Evolutionary conservation across 495 filamentous ascomycete genomes (phyloP).

Genomic region (Poronia punctata): DNA sequence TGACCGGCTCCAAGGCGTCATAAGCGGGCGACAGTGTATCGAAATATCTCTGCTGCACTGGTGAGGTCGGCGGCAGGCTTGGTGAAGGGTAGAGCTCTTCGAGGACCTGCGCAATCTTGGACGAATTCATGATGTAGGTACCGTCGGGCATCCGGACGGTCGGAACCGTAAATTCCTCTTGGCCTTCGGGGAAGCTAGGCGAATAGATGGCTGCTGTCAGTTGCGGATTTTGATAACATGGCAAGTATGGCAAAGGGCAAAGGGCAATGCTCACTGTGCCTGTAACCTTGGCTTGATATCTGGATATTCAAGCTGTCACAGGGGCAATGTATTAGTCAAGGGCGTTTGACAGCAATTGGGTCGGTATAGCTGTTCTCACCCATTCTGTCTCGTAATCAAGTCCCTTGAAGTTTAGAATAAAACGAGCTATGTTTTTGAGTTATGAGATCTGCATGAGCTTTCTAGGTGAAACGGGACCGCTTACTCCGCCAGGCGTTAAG

Average conservation of each 20-base stretch:
- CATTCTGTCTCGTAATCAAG: conserved; percentile 59
- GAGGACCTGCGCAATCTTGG: conserved; percentile 43
- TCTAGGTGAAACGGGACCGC: conserved; percentile 8
- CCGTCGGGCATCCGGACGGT: conserved; percentile 44
- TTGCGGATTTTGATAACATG: background rate
- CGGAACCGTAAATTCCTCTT: conserved; percentile 46
- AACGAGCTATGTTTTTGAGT: conserved; percentile 37
- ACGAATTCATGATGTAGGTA: conserved; percentile 51
- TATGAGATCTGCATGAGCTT: background rate
- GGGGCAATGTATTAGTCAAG: too few species aligned
- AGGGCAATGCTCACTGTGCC: conserved; percentile 31
- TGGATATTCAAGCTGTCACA: conserved; percentile 46
- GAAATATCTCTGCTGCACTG: conserved; percentile 28
- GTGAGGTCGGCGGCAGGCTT: conserved; percentile 44
- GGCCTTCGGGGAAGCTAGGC: conserved; percentile 29
- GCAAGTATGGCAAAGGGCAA: background rate
- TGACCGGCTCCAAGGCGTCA: conserved; percentile 16
- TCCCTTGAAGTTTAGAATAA: conserved; percentile 55
- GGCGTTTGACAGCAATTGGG: too few species aligned
- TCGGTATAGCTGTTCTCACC: conserved; percentile 23
- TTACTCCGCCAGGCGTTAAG: conserved; percentile 57
- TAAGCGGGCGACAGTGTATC: conserved; percentile 11
- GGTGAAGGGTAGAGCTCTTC: conserved; percentile 49
- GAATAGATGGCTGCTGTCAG: conserved; percentile 18
- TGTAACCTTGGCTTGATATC: conserved; percentile 45